Evolutionary conservation across 106 monocot genomes (phyloP).

Genomic region (Dioscorea dumetorum): DNA sequence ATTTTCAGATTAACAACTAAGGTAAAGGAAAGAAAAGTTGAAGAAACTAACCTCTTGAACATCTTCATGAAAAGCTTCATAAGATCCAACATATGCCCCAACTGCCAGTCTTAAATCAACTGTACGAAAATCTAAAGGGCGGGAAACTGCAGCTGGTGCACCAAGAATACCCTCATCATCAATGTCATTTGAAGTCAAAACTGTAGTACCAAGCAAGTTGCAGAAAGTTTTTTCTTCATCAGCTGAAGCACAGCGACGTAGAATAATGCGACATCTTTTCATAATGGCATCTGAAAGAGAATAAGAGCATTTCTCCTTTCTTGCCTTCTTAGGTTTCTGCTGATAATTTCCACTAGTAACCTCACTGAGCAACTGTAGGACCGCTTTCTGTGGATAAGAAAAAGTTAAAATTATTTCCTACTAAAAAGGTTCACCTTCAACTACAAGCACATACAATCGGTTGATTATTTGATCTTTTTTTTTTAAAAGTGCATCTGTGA

Average conservation of each 20-base stretch:
- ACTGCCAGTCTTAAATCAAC: slow-evolving; percentile 75
- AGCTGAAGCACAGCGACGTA: slow-evolving; percentile 53
- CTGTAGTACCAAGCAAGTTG: slow-evolving; percentile 74
- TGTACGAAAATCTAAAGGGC: slow-evolving; percentile 90
- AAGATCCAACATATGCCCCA: slow-evolving; percentile 79
- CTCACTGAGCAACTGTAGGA: slow-evolving; percentile 61
- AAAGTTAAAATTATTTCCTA: not conserved
- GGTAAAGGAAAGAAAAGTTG: slow-evolving; percentile 1
- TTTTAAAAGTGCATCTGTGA: too few relatives aligned
- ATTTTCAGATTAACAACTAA: not conserved
- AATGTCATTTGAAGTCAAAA: slow-evolving; percentile 67
- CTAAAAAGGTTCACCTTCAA: too few relatives aligned
- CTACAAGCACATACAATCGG: too few relatives aligned
- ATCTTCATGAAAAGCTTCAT: slow-evolving; percentile 88
- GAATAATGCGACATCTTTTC: slow-evolving; percentile 75
- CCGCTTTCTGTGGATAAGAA: slow-evolving; percentile 75
- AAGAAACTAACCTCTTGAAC: slow-evolving; percentile 59
- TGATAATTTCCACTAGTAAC: slow-evolving; percentile 35
- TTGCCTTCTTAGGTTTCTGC: slow-evolving; percentile 36
- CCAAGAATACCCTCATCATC: slow-evolving; percentile 94
- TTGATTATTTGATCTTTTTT: too few relatives aligned
- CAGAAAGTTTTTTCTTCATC: slow-evolving; percentile 87
- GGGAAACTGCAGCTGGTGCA: slow-evolving; percentile 80
- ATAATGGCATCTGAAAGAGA: slow-evolving; percentile 74
- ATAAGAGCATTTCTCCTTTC: slow-evolving; percentile 30